Evolutionary conservation across 768 basidiomycete species (phyloP), one percentile per base, ranked within the genome.

Genomic region (Tulasnella sp.): DNA sequence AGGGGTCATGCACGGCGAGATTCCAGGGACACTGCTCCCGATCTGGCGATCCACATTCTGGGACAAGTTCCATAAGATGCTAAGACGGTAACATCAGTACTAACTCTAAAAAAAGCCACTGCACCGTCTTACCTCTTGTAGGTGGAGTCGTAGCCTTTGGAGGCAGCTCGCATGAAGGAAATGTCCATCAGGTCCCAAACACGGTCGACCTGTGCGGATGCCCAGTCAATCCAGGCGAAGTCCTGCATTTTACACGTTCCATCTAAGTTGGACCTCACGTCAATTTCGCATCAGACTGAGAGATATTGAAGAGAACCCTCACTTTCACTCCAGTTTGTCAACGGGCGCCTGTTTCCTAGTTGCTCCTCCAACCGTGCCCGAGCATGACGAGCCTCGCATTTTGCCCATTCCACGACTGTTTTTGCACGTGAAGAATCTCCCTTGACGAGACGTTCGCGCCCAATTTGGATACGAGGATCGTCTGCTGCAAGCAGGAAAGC

Each of bases 121-220:
- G 24, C 79, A n/a, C n/a, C 31, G 44, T 16, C 37, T 85, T 85
- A 97, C 92, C 95, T 96, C 84, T 97, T 96, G 86, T 92, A 97
- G 0, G 90, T 92, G 0, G 96, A 92, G 84, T 98, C 97, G 31
- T 95, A 88, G 2, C 94, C 95, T 54, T 91, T 89, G 81, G 89
- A 90, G 0, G 96, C 94, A 54, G 93, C 92, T 44, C 96, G 93
- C 74, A 98, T 89, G 41, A 93, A 88, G 84, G 90, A 93, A 82
- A 98, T 97, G 83, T 98, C 97, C 92, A 97, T 93, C 82, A 98
- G 86, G 85, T 98, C 97, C 92, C 95, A 94, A 5, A 98, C 97
- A 44, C 97, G 92, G 84, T 98, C 96, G 28, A 98, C 96, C 85
- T 98, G 96, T 18, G 91, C 90, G n/a, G 91, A 87, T 37, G 92